Percentiles rank a stretch among this genome's conserved stretches.
Evolutionary conservation across 2,329 filamentous ascomycete genomes (phyloP).

Genomic region (Helminthosporium solani): DNA sequence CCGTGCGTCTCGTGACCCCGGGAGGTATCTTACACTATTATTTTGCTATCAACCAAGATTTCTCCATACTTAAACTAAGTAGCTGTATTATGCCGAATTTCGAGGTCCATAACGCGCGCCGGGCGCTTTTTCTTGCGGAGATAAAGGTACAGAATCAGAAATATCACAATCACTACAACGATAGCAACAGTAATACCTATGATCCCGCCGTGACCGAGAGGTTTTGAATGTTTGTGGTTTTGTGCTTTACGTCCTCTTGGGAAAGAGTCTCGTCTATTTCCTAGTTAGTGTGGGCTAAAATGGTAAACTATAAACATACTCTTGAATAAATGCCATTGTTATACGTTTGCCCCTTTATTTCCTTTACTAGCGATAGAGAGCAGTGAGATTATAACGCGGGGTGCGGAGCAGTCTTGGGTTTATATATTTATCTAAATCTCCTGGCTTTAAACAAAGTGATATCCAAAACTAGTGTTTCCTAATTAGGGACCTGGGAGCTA

Average conservation of each 20-base stretch:
- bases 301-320: constrained; percentile 4
- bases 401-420: constrained; percentile 2
- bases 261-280: constrained; percentile 4
- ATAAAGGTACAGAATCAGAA: constrained; percentile 5
- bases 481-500: constrained; percentile 4
- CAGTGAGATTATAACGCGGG: constrained; percentile 1
- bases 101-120: neutral
- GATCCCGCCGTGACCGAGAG: constrained; percentile 1
- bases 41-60: constrained; percentile 3
- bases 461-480: constrained; percentile 4
- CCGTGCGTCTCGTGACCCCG: no score
- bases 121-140: constrained; percentile 3
- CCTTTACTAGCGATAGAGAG: constrained; percentile 1
- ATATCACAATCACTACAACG: constrained; percentile 4
- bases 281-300: constrained; percentile 5
- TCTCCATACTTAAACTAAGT: constrained; percentile 2
- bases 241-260: constrained; percentile 2
- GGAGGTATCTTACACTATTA: neutral
- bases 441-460: neutral
- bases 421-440: constrained; percentile 6
- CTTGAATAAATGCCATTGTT: constrained; percentile 3
- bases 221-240: constrained; percentile 2
- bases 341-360: constrained; percentile 1
- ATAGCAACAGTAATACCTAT: constrained; percentile 4
- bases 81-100: constrained; percentile 6